These are phyloP conservation scores for Saraca asoca DNA, from an alignment of 331 rosid genomes.

Conservation along the genomic window DNA sequence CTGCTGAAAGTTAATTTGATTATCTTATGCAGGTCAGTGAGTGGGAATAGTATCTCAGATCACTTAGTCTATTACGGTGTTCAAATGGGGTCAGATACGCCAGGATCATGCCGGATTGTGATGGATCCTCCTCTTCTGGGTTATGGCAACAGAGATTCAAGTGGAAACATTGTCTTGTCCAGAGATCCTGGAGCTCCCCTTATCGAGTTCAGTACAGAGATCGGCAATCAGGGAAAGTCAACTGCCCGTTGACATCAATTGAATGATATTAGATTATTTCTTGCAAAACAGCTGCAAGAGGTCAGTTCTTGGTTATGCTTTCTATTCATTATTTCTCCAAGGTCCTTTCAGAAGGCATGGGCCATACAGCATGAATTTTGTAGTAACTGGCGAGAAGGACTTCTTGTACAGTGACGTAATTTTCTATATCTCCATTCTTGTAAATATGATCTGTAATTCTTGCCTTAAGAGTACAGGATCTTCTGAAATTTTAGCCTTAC, in stretches of 20 bases:
- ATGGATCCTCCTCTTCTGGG: slow-evolving; percentile 47
- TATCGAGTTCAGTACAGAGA: slow-evolving; percentile 45
- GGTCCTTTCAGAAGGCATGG: too few species aligned
- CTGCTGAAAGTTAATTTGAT: slow-evolving; percentile 33
- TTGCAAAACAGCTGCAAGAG: slow-evolving; percentile 9
- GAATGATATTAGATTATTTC: not conserved
- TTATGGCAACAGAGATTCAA: slow-evolving; percentile 44
- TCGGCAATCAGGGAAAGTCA: slow-evolving; percentile 29
- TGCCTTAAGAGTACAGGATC: slow-evolving; percentile 15
- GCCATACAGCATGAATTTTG: not conserved
- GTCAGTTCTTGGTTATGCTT: not conserved
- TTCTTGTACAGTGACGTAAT: slow-evolving; percentile 24
- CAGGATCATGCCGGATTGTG: slow-evolving; percentile 70
- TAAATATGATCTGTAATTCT: slow-evolving; percentile 37
- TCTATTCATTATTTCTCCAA: not conserved
- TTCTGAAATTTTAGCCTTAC: not conserved
- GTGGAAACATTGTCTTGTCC: slow-evolving; percentile 66
- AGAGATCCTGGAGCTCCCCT: slow-evolving; percentile 56
- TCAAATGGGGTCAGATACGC: slow-evolving; percentile 49
- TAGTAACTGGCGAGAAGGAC: slow-evolving; percentile 34
- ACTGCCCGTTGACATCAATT: not conserved
- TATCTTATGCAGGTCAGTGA: slow-evolving; percentile 64
- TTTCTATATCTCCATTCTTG: slow-evolving; percentile 38
- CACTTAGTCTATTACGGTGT: slow-evolving; percentile 74
- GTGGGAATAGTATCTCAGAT: slow-evolving; percentile 78